These are phyloP conservation scores for Chaetothyriales sp. DNA, from an alignment of 2,329 filamentous ascomycete genomes.

Conservation along the genomic window DNA sequence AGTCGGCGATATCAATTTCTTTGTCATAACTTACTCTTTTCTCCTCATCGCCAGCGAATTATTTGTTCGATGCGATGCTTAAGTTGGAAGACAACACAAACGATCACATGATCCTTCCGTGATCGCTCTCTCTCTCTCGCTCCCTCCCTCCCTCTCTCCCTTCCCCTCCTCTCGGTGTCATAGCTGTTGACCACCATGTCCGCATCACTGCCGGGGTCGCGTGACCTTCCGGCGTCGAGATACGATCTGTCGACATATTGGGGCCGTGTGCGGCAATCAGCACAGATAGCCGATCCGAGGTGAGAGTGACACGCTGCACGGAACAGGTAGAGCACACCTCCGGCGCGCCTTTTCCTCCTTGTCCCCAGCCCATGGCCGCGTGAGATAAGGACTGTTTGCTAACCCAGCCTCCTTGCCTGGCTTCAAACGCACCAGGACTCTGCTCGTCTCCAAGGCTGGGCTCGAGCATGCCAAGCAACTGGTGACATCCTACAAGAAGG, in stretches of 20 bases:
- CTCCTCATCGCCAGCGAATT: neutral
- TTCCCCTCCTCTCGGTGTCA: neutral
- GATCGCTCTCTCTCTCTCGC: neutral
- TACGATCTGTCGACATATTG: conserved; percentile 89
- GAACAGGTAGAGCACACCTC: neutral
- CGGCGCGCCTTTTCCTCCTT: neutral
- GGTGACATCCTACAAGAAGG: conserved; percentile 73
- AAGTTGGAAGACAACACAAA: neutral
- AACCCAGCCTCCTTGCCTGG: conserved; percentile 1
- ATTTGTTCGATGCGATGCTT: neutral
- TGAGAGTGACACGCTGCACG: conserved; percentile 36
- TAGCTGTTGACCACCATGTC: conserved; percentile 35
- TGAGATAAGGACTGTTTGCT: neutral
- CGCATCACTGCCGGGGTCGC: conserved; percentile 46
- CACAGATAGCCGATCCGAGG: conserved; percentile 87
- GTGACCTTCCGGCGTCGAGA: conserved; percentile 79
- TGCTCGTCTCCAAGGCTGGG: conserved; percentile 62
- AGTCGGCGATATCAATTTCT: neutral
- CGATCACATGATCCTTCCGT: neutral
- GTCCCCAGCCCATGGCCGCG: no score
- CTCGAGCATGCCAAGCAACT: conserved; percentile 76
- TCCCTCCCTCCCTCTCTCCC: neutral
- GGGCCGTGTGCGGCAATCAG: conserved; percentile 81
- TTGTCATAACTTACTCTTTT: neutral
- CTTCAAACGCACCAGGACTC: conserved; percentile 55